Percentiles rank a stretch among this genome's conserved stretches.
phyloP scores from a whole-genome alignment of 2,329 filamentous ascomycete species.

The Alternaria atra region DNA sequence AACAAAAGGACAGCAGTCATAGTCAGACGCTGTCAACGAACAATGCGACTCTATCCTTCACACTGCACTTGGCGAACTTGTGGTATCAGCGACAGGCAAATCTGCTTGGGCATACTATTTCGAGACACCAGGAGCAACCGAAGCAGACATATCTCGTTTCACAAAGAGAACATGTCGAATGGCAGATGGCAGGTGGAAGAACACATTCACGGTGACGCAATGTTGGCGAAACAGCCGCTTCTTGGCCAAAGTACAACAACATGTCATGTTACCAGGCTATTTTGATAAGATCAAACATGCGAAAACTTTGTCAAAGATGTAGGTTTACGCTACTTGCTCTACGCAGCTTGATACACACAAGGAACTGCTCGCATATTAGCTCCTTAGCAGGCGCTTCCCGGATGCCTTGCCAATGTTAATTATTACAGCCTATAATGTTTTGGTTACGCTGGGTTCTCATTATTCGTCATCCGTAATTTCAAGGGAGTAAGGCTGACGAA shows the following conservation, averaged over 20 bases:
- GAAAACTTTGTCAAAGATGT: background rate
- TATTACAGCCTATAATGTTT: background rate
- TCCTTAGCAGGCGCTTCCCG: background rate
- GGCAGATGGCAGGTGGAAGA: background rate
- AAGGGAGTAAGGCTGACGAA: background rate
- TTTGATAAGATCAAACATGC: background rate
- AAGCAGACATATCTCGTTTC: background rate
- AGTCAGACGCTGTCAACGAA: background rate
- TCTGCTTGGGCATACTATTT: background rate
- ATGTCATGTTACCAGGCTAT: background rate
- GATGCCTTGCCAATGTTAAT: background rate
- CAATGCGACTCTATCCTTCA: background rate
- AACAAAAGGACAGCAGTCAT: background rate
- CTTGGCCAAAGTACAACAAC: background rate
- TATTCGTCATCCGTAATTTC: conserved; percentile 2
- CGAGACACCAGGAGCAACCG: background rate
- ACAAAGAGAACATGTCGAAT: background rate
- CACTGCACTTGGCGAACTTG: background rate
- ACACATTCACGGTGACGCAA: background rate
- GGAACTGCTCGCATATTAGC: background rate
- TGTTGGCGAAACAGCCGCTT: conserved; percentile 2
- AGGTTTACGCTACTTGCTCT: background rate
- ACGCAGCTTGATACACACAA: background rate
- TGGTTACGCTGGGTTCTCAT: background rate
- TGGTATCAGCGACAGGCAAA: background rate